Percentiles rank a stretch among this genome's conserved stretches.
Conservation (phyloP, 805 yeast species). For the Hanseniaspora jakobsenii region DNA sequence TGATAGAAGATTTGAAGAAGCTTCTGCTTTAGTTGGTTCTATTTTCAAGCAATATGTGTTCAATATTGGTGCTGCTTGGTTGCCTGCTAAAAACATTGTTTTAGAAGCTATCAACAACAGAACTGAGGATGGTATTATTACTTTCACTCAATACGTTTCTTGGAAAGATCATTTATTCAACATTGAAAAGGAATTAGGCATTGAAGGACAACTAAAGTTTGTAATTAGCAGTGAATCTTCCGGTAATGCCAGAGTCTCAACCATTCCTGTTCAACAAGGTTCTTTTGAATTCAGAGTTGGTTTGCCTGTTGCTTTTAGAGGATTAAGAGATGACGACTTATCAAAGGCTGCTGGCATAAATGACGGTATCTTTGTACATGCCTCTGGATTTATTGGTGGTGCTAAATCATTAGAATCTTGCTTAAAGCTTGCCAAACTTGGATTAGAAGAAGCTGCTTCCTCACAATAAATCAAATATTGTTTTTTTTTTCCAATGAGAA, state of each 20-base stretch:
- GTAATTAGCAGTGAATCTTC: constrained; percentile 71
- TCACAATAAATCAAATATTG: too few relatives aligned
- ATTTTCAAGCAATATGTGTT: constrained; percentile 58
- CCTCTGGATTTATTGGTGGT: constrained; percentile 96
- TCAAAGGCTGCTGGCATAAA: constrained; percentile 64
- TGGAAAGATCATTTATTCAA: constrained; percentile 89
- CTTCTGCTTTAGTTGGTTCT: constrained; percentile 71
- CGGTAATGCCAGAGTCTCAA: constrained; percentile 71
- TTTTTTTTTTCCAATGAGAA: too few relatives aligned
- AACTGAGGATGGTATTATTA: constrained; percentile 57
- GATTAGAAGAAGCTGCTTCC: constrained; percentile 6
- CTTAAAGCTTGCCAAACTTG: constrained; percentile 49
- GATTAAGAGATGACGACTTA: constrained; percentile 80
- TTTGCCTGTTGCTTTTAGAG: constrained; percentile 86
- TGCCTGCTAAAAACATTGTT: constrained; percentile 77
- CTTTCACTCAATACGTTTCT: constrained; percentile 68
- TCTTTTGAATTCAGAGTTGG: constrained; percentile 80
- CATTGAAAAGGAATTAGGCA: constrained; percentile 50
- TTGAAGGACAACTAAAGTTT: constrained; percentile 50
- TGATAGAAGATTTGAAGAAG: constrained; percentile 55
- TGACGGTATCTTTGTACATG: constrained; percentile 86
- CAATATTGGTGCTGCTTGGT: constrained; percentile 73
- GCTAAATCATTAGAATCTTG: constrained; percentile 71
- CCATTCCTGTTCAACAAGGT: constrained; percentile 69
- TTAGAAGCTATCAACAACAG: constrained; percentile 53